Conservation (phyloP, 306 rosid genomes). For the Geum urbanum region DNA sequence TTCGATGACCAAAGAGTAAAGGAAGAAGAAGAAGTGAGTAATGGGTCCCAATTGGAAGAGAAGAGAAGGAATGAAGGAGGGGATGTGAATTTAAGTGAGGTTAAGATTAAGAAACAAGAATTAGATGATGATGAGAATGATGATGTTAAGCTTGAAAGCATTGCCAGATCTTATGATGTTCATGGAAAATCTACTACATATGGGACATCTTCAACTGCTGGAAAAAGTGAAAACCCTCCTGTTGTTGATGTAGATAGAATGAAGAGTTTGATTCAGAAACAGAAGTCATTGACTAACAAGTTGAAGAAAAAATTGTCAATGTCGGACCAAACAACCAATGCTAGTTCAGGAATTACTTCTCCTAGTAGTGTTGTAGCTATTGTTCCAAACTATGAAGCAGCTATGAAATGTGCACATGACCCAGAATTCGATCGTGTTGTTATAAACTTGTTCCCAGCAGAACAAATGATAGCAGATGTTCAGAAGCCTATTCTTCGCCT, state of each 20-base stretch:
- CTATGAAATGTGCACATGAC: conserved; percentile 92
- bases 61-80: neutral
- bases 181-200: conserved; percentile 99
- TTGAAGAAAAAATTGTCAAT: conserved; percentile 69
- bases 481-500: conserved; percentile 99
- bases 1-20: conserved; percentile 48
- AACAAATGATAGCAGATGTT: conserved; percentile 56
- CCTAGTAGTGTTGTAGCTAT: conserved; percentile 40
- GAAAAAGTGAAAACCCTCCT: conserved; percentile 74
- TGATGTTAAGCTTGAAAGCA: conserved; percentile 26
- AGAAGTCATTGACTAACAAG: conserved; percentile 70
- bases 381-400: conserved; percentile 54
- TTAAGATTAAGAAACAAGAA: conserved; percentile 32
- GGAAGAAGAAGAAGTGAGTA: conserved; percentile 23
- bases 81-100: conserved; percentile 20
- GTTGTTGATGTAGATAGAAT: conserved; percentile 80
- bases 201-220: conserved; percentile 96
- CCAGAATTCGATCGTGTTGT: conserved; percentile 93
- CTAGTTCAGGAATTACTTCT: conserved; percentile 33
- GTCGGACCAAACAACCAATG: conserved; percentile 57
- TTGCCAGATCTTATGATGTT: conserved; percentile 99
- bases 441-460: conserved; percentile 84
- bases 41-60: neutral
- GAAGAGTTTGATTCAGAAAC: conserved; percentile 79
- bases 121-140: conserved; percentile 22